phyloP scores from a whole-genome alignment of 1,139 yeast species.

The Geotrichum klebahnii region DNA sequence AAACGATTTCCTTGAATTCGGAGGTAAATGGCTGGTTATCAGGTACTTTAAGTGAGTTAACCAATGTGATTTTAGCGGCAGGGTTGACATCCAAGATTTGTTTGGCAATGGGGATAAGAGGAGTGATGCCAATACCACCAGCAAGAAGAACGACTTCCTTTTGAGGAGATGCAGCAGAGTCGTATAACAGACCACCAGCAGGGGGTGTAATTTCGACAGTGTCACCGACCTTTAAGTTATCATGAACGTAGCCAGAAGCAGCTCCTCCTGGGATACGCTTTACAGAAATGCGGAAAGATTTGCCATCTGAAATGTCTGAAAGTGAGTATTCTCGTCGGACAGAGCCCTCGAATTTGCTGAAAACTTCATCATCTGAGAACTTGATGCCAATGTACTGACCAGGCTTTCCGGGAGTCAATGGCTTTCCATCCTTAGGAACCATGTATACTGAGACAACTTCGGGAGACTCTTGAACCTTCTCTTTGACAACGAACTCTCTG shows the following conservation, averaged over 20 bases:
- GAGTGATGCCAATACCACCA: slow-evolving; percentile 71
- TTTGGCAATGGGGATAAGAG: slow-evolving; percentile 52
- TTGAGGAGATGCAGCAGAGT: slow-evolving; percentile 33
- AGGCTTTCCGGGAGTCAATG: slow-evolving; percentile 38
- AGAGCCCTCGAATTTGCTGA: slow-evolving; percentile 21
- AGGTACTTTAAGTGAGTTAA: slow-evolving; percentile 30
- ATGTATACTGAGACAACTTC: slow-evolving; percentile 54
- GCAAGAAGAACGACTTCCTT: slow-evolving; percentile 47
- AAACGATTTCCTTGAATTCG: slow-evolving; percentile 23
- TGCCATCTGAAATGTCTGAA: slow-evolving; percentile 38
- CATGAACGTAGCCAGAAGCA: slow-evolving; percentile 54
- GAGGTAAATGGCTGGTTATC: slow-evolving; percentile 27
- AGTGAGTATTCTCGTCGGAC: slow-evolving; percentile 53
- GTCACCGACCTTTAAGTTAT: slow-evolving; percentile 49
- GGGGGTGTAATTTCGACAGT: slow-evolving; percentile 55
- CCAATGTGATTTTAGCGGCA: slow-evolving; percentile 24
- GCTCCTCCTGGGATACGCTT: slow-evolving; percentile 47
- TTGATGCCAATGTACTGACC: slow-evolving; percentile 64
- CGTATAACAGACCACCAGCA: slow-evolving; percentile 50
- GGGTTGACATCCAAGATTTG: slow-evolving; percentile 30
- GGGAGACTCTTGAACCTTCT: slow-evolving; percentile 45
- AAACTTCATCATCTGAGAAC: slow-evolving; percentile 41
- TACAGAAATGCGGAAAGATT: slow-evolving; percentile 54
- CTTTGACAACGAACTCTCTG: slow-evolving; percentile 49
- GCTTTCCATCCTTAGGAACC: slow-evolving; percentile 45